Percentiles rank a stretch among this genome's conserved stretches.
These are phyloP conservation scores for Euphorbia peplus DNA, from an alignment of 345 rosid species.

Conservation along the genomic window DNA sequence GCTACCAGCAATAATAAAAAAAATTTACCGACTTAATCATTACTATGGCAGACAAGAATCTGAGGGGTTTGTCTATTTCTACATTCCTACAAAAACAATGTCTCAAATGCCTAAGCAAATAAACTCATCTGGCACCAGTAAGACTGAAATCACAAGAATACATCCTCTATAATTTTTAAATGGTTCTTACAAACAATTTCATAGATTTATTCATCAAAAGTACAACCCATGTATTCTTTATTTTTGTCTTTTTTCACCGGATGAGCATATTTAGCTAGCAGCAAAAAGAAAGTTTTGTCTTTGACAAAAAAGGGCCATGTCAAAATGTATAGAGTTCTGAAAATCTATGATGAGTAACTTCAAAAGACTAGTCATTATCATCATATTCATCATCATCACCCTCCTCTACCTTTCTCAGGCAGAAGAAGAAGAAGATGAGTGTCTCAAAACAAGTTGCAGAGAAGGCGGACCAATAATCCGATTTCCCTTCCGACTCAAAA, in stretches of 20 bases:
- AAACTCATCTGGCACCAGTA: not conserved
- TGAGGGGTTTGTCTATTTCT: not conserved
- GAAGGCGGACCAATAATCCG: conserved; percentile 7
- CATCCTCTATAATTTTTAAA: not conserved
- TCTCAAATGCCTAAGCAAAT: not conserved
- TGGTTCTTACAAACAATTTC: not conserved
- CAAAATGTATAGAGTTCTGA: no score
- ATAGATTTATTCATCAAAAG: not conserved
- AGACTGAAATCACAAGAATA: not conserved
- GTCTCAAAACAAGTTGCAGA: not conserved
- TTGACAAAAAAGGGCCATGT: not conserved
- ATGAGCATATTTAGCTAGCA: not conserved
- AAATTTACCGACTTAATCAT: no score
- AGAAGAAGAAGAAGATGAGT: not conserved
- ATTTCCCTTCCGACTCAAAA: conserved; percentile 14
- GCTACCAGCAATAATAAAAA: no score
- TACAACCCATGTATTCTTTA: no score
- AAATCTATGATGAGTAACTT: not conserved
- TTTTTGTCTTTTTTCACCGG: no score
- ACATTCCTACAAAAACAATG: not conserved
- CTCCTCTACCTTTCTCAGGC: not conserved
- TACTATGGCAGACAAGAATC: no score
- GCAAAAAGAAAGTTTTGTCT: not conserved
- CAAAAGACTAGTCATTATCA: not conserved
- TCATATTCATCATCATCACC: not conserved